A percentile compares a stretch with the other conserved stretches of the same genome.
These are phyloP conservation scores for Santalum album DNA, from an alignment of 164 flowering plant species.

Conservation along the genomic window DNA sequence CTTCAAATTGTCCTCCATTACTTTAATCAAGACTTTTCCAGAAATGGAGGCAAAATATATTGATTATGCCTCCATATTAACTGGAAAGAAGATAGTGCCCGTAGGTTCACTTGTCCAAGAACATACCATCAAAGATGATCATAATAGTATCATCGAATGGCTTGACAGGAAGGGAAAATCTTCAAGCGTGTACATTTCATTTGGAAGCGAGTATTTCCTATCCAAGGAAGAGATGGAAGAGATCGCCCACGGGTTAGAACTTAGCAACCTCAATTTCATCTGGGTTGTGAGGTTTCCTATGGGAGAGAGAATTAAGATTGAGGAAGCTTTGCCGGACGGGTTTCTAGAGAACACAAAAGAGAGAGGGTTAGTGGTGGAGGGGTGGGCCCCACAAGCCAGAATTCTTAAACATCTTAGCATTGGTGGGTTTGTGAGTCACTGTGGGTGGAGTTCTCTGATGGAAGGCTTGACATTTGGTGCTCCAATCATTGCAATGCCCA, in stretches of 20 bases:
- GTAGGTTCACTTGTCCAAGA: neutral
- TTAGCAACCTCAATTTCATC: conserved; percentile 13
- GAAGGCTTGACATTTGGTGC: neutral
- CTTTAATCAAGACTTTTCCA: conserved; percentile 5
- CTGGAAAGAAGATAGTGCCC: neutral
- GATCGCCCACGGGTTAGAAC: conserved; percentile 17
- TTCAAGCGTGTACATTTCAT: conserved; percentile 9
- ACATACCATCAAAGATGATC: neutral
- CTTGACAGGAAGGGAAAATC: conserved; percentile 4
- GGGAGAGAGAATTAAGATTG: conserved; percentile 1
- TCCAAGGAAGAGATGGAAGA: conserved; percentile 9
- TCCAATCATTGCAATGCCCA: conserved; percentile 3
- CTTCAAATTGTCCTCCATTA: conserved; percentile 1
- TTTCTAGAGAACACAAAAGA: conserved; percentile 17
- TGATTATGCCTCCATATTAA: neutral
- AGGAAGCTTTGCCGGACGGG: conserved; percentile 23
- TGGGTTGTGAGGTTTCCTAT: conserved; percentile 21
- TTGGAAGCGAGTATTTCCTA: conserved; percentile 13
- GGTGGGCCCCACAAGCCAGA: conserved; percentile 29
- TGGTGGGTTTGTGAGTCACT: conserved; percentile 3
- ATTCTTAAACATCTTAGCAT: conserved; percentile 4
- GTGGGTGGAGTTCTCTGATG: conserved; percentile 6
- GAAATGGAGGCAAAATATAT: conserved; percentile 11
- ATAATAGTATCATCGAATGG: conserved; percentile 1
- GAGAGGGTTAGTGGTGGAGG: conserved; percentile 23